Conservation (phyloP, 2,329 filamentous ascomycete genomes). For the Hypoxylon sp. region DNA sequence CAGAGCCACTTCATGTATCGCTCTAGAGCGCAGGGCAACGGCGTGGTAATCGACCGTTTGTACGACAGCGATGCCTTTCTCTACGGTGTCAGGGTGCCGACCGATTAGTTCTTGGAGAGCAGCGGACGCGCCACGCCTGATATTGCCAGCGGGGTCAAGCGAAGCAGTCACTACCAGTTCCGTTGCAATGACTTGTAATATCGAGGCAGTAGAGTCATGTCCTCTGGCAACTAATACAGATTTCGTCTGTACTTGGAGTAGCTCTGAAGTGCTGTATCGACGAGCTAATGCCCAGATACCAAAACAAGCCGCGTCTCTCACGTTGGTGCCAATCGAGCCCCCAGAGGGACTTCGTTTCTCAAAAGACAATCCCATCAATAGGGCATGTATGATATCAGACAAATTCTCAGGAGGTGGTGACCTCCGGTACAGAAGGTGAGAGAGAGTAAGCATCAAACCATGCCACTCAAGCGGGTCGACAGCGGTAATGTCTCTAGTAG, state of each 20-base stretch:
- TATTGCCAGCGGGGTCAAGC: slow-evolving; percentile 92
- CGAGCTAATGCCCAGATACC: slow-evolving; percentile 94
- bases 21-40: slow-evolving; percentile 87
- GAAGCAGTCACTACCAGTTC: slow-evolving; percentile 87
- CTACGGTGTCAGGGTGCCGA: slow-evolving; percentile 87
- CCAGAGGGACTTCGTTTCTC: slow-evolving; percentile 90
- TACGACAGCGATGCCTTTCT: slow-evolving; percentile 86
- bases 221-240: slow-evolving; percentile 61
- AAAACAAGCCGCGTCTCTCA: slow-evolving; percentile 95
- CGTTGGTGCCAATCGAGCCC: slow-evolving; percentile 87
- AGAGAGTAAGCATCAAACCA: slow-evolving; percentile 87
- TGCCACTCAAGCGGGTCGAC: slow-evolving; percentile 93
- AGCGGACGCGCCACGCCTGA: slow-evolving; percentile 91
- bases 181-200: slow-evolving; percentile 83
- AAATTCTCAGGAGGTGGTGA: slow-evolving; percentile 82
- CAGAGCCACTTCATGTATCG: slow-evolving; percentile 82
- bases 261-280: slow-evolving; percentile 85
- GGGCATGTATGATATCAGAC: slow-evolving; percentile 79
- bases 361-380: slow-evolving; percentile 86
- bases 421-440: slow-evolving; percentile 87
- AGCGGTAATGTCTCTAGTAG: slow-evolving; percentile 74
- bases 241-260: slow-evolving; percentile 73
- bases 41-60: slow-evolving; percentile 94
- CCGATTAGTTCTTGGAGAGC: slow-evolving; percentile 95
- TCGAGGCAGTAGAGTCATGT: slow-evolving; percentile 60